These are phyloP conservation scores for Brassica carinata DNA, from an alignment of 345 rosid species.

Conservation along the genomic window DNA sequence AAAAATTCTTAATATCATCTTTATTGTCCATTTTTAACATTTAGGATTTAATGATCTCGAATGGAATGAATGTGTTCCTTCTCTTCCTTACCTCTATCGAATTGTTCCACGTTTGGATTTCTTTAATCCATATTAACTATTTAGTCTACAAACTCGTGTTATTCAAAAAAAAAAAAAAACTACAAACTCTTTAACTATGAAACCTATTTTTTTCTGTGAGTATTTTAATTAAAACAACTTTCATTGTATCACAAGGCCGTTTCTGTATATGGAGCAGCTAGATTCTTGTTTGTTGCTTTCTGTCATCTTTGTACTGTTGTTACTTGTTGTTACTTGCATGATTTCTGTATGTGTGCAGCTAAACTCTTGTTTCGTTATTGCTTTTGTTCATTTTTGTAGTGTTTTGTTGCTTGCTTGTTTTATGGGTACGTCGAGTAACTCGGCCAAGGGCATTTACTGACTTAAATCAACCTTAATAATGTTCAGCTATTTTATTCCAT, in stretches of 20 bases:
- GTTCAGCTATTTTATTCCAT: not conserved
- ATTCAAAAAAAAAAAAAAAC: too few species aligned
- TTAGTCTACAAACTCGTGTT: too few species aligned
- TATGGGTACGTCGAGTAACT: not conserved
- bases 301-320: not conserved
- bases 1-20: not conserved
- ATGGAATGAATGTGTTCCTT: not conserved
- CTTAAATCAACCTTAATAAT: not conserved
- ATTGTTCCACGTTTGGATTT: too few species aligned
- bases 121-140: too few species aligned
- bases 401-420: too few species aligned
- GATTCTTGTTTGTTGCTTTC: not conserved
- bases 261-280: not conserved
- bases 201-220: too few species aligned
- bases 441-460: not conserved
- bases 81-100: not conserved
- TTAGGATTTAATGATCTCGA: not conserved
- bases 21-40: not conserved
- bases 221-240: too few species aligned
- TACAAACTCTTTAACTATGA: too few species aligned
- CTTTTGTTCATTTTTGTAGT: not conserved
- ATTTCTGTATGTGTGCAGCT: not conserved
- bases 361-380: not conserved
- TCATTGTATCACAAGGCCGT: not conserved
- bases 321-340: too few species aligned